phyloP scores from a whole-genome alignment of 176 grass and related monocot species.

The Bolboschoenus planiculmis region DNA sequence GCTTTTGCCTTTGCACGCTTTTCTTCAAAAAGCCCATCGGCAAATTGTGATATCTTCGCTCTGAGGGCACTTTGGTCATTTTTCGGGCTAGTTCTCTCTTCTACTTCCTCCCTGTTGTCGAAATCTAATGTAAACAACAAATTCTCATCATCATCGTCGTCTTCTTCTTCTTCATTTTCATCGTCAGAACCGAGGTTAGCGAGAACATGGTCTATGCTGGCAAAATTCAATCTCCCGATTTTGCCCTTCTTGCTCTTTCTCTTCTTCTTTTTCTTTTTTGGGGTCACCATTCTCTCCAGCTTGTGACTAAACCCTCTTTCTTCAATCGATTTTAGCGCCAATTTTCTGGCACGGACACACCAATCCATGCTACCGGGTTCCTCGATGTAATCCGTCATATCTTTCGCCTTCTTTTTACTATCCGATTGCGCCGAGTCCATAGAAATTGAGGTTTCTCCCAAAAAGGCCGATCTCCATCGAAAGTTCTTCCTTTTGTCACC shows the following conservation, averaged over 20 bases:
- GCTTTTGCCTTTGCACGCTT: conserved; percentile 52
- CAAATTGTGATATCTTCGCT: conserved; percentile 38
- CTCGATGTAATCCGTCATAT: conserved; percentile 19
- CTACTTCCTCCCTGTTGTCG: conserved; percentile 8
- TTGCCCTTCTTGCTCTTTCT: conserved; percentile 31
- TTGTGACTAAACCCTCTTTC: conserved; percentile 43
- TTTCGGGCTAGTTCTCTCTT: conserved; percentile 26
- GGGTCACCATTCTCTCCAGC: conserved; percentile 49
- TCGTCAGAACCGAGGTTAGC: conserved; percentile 24
- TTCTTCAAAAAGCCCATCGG: conserved; percentile 76
- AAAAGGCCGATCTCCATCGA: conserved; percentile 32
- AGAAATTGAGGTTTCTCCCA: conserved; percentile 15
- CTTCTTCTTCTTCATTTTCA: conserved; percentile 22
- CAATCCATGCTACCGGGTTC: conserved; percentile 53
- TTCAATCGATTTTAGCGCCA: conserved; percentile 68
- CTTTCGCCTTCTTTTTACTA: conserved; percentile 17
- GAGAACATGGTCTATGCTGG: not conserved
- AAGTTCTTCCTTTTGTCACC: conserved; percentile 1
- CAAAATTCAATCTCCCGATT: not conserved
- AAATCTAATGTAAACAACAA: conserved; percentile 6
- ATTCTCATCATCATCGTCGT: not conserved
- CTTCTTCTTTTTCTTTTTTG: conserved; percentile 77
- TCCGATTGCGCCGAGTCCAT: not conserved
- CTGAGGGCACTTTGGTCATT: conserved; percentile 34
- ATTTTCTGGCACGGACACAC: conserved; percentile 69